Base-by-base conservation (phyloP, 1,284 basidiomycete species). In the Papiliotrema terrestris region DNA sequence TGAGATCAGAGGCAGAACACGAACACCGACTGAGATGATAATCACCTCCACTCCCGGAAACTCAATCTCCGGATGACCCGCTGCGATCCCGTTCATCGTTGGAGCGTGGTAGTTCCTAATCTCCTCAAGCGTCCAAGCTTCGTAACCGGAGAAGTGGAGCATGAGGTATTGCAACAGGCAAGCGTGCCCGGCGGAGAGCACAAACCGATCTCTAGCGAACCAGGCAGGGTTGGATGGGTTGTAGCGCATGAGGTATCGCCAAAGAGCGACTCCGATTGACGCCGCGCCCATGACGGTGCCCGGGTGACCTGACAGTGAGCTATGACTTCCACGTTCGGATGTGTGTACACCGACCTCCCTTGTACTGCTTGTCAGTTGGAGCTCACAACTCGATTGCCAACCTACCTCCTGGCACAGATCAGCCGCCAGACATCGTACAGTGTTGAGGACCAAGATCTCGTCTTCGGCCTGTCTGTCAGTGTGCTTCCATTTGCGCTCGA, bases 251-350 rank as follows among this genome's bases (percentile, higher is more conserved):
- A 62, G 49, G 49, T 72, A 65, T 43, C 61, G 49, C 68, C 68
- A 73, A 13, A 73, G 57, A 15, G 69, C 69, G 35, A 71, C 60
- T 36, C 65, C 71, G 45, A 71, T 71, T 8, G 64, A 63, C 2
- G 71, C 69, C 8, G 71, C 71, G 23, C 73, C 78, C 77, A 79
- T 79, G 59, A 77, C 75, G 23, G 76, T 77, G 57, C 78, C 78
- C 8, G 77, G 77, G 59, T 79, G 78, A 49, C 29, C 29, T 32
- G 29, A 32, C 11, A 32, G 29, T 32, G 29, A 32, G 29, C 6
- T 11, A 5, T 11, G 29, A 32, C n/a, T n/a, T n/a, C n/a, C n/a
- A 32, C 29, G 5, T 11, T 32, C 6, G 11, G 29, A 32, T 6
- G 11, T 6, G 6, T 32, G 29, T 5, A 32, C 11, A 32, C 29